A percentile compares a stretch with the other conserved stretches of the same genome.
Evolutionary conservation across 139 green algal species (phyloP).

Genomic region (Ettlia oleoabundans): DNA sequence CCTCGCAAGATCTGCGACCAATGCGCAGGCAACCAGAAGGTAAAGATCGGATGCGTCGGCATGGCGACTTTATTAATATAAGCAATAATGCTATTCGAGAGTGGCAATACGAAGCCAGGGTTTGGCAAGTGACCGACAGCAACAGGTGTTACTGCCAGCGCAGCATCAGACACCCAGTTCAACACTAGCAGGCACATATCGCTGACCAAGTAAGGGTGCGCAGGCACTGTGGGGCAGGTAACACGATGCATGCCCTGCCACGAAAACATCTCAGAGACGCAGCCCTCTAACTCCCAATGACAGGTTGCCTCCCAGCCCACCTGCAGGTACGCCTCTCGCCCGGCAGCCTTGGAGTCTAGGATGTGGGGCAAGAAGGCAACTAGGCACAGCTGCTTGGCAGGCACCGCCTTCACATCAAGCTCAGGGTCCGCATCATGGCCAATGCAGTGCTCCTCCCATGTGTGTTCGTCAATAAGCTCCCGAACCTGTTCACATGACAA

Average conservation of each 20-base stretch:
- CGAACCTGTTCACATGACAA: conserved; percentile 56
- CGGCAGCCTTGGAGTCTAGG: conserved; percentile 77
- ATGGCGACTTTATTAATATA: not conserved
- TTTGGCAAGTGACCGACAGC: no score
- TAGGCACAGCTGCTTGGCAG: conserved; percentile 79
- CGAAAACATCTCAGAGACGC: conserved; percentile 56
- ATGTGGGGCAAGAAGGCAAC: conserved; percentile 93
- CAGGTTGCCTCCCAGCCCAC: not conserved
- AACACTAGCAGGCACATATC: no score
- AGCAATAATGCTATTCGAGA: no score
- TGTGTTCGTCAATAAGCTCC: conserved; percentile 72
- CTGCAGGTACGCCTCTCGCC: conserved; percentile 26
- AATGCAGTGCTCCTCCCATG: conserved; percentile 69
- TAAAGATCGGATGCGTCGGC: no score
- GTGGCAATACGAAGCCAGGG: no score
- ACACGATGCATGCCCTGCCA: no score
- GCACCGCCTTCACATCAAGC: conserved; percentile 37
- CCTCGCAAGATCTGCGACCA: conserved; percentile 58
- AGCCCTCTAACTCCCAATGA: not conserved
- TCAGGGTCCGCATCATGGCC: conserved; percentile 50
- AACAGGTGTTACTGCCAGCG: no score
- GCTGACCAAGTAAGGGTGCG: no score
- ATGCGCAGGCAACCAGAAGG: no score
- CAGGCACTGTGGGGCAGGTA: no score
- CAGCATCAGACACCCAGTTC: no score